Percentiles rank a stretch among this genome's conserved stretches.
Conservation (phyloP, 129 eudicot species). For the Saussurea involucrata region DNA sequence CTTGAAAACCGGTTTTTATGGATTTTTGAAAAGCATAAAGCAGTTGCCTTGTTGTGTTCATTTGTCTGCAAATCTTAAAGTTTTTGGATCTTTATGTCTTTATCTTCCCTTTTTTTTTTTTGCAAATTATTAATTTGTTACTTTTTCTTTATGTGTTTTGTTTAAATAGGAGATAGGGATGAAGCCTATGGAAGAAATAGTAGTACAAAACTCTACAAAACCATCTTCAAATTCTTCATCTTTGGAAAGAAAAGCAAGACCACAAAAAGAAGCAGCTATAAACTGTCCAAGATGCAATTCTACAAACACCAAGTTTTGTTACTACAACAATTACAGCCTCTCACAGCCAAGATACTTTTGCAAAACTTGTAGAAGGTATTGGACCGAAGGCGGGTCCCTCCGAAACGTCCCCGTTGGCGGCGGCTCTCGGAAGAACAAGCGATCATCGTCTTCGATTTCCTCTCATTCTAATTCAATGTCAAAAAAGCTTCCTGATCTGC, state of each 20-base stretch:
- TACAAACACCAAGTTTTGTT: constrained; percentile 85
- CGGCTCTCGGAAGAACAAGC: constrained; percentile 84
- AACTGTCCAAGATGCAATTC: constrained; percentile 96
- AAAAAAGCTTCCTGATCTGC: constrained; percentile 47
- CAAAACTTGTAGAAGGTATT: constrained; percentile 86
- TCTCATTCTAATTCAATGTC: constrained; percentile 27
- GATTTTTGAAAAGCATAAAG: constrained; percentile 32
- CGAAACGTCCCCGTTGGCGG: constrained; percentile 94
- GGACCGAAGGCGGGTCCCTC: constrained; percentile 94
- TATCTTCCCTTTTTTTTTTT: constrained; percentile 20
- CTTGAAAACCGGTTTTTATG: constrained; percentile 26
- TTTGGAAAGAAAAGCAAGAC: constrained; percentile 57
- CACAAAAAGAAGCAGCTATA: constrained; percentile 60
- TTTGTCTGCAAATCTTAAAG: constrained; percentile 31
- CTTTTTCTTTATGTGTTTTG: constrained; percentile 22
- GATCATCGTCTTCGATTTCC: constrained; percentile 51
- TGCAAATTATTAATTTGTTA: constrained; percentile 1
- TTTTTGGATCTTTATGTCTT: constrained; percentile 45
- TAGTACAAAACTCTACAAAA: constrained; percentile 31
- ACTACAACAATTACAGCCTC: constrained; percentile 89
- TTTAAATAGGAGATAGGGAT: constrained; percentile 44
- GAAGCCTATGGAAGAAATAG: constrained; percentile 69
- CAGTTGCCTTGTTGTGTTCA: constrained; percentile 27
- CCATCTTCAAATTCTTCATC: constrained; percentile 40
- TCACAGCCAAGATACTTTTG: constrained; percentile 92